Percentiles rank a stretch among this genome's conserved stretches.
These are phyloP conservation scores for Metarhizium album DNA, from an alignment of 2,329 filamentous ascomycete species.

Conservation along the genomic window DNA sequence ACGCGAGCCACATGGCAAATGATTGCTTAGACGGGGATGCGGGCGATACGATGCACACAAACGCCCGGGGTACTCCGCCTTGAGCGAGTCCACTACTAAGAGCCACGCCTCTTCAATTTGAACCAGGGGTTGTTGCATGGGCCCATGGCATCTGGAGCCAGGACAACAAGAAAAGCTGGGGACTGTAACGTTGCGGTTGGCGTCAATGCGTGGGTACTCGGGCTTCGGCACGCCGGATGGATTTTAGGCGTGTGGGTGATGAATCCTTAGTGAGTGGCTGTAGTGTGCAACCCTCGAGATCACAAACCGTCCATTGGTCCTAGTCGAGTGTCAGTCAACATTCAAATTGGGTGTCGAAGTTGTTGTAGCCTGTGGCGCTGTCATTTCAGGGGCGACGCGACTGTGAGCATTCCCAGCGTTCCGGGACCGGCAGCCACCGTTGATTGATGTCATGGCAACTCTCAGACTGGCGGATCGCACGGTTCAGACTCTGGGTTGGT, in stretches of 20 bases:
- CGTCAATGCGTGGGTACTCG: background rate
- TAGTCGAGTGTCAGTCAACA: background rate
- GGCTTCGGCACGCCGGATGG: background rate
- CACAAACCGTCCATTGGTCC: background rate
- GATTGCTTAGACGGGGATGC: background rate
- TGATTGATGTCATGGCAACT: background rate
- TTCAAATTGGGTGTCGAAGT: background rate
- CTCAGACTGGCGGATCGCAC: background rate
- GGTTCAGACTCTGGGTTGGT: background rate
- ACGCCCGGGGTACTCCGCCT: background rate
- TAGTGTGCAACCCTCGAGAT: background rate
- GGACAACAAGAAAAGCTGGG: conserved; percentile 6
- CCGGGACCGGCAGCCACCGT: background rate
- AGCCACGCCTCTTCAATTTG: background rate
- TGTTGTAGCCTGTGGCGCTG: background rate
- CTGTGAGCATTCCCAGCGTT: background rate
- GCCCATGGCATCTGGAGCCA: background rate
- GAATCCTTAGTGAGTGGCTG: background rate
- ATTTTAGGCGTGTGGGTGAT: background rate
- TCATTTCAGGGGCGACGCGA: background rate
- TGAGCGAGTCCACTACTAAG: background rate
- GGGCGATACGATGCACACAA: background rate
- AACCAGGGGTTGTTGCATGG: background rate
- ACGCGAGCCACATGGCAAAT: background rate
- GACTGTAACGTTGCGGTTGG: conserved; percentile 16